Base-by-base conservation (phyloP, 345 rosid genomes). In the Populus davidiana region DNA sequence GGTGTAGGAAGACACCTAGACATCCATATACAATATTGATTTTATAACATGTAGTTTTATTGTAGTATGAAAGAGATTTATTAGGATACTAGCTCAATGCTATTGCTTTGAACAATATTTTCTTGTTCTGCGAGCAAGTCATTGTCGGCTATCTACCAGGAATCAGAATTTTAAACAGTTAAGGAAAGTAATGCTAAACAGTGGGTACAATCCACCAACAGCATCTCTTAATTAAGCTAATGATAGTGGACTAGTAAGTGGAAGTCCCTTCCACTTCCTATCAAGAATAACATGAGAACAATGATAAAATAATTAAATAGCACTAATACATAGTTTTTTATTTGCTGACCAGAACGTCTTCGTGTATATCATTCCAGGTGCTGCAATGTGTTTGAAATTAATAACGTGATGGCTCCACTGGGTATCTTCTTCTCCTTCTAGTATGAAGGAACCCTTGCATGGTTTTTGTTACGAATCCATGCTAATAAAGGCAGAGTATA, bases 341-440 rank as follows among this genome's bases (percentile, higher is more conserved):
- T 20, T 54, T 54, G 11, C 62, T 54, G 12, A 10, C 23, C n/a
- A 54, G 27, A 54, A 21, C 23, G 62, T 54, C 25, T 21, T 54
- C 4, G 11, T 54, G 11, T 54, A 8, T 21, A 21, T 54, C 25
- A 20, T 54, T 54, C 62, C 13, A 54, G 62, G 62, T n/a, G 62
- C 29, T 68, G 63, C 44, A 67, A 33, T 17, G 70, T 75, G 44
- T 41, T 47, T 52, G 63, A 43, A 76, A 31, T 38, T 72, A 69
- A 69, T 75, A 29, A 79, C 31, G 68, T 2, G 71, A 31, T 68
- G 77, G 70, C 59, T 63, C 21, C 38, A 43, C 44, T 8, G 69
- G 43, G 13, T 38, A 38, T 76, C 66, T 68, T 27, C 29, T 62
- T 27, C 74, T 59, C 56, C 67, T 62, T 44, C 41, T 75, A 33